Conservation (phyloP, 192 early-diverging fungal species). For the Piromyces finnis region DNA sequence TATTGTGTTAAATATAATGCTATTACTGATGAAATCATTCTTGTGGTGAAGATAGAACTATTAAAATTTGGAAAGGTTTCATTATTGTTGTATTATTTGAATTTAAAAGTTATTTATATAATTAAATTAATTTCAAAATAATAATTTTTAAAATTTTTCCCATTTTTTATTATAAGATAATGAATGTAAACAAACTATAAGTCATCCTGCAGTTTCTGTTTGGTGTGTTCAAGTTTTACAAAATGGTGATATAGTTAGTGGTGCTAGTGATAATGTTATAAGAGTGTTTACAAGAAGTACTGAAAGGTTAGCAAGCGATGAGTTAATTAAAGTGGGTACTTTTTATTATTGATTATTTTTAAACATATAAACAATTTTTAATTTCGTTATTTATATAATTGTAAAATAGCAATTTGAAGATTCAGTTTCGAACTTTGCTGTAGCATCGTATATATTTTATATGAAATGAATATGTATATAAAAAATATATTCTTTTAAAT, state of each 20-base stretch:
- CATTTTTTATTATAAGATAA: slow-evolving; percentile 33
- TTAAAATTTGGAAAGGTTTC: slow-evolving; percentile 74
- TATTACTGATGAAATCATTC: slow-evolving; percentile 60
- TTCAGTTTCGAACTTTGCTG: slow-evolving; percentile 5
- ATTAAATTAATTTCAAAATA: no score
- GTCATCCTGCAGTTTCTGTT: slow-evolving; percentile 74
- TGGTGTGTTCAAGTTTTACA: slow-evolving; percentile 65
- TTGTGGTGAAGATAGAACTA: slow-evolving; percentile 82
- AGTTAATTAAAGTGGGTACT: slow-evolving; percentile 12
- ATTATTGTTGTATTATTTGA: no score
- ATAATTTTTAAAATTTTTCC: no score
- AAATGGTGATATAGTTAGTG: slow-evolving; percentile 69
- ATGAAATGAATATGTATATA: no score
- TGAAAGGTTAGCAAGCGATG: slow-evolving; percentile 37
- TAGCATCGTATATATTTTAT: slow-evolving; percentile 7
- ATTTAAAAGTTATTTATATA: no score
- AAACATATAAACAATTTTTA: no score
- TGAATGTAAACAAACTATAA: slow-evolving; percentile 56
- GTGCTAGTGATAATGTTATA: slow-evolving; percentile 65
- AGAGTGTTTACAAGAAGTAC: slow-evolving; percentile 56
- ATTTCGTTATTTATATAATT: no score
- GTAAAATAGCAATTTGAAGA: slow-evolving; percentile 8
- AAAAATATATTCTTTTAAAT: no score
- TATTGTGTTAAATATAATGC: slow-evolving; percentile 59
- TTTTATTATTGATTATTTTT: no score